Percentiles rank a stretch among this genome's conserved stretches.
Evolutionary conservation across 164 flowering plant species (phyloP).

Genomic region (Tetracentron sinense): DNA sequence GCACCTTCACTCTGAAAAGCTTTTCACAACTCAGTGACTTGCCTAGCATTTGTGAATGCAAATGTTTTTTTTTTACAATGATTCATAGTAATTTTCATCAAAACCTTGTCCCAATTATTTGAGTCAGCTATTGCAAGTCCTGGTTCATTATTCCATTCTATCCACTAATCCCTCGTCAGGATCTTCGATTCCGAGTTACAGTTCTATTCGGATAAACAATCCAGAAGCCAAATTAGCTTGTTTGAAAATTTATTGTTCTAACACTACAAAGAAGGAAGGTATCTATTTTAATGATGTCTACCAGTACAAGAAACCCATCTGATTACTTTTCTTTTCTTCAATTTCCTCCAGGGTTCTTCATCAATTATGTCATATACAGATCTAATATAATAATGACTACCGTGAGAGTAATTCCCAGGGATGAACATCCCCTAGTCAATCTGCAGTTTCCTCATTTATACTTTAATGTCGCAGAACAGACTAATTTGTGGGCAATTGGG

Average conservation of each 20-base stretch:
- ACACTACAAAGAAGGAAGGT: slow-evolving; percentile 15
- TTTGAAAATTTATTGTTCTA: slow-evolving; percentile 11
- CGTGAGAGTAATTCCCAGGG: neutral
- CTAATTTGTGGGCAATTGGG: slow-evolving; percentile 12
- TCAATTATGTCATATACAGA: neutral
- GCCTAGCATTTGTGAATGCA: too few species aligned
- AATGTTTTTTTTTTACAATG: too few species aligned
- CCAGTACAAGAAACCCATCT: slow-evolving; percentile 1
- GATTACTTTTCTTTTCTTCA: neutral
- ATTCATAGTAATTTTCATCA: too few species aligned
- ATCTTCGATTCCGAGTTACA: too few species aligned
- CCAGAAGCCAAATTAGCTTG: slow-evolving; percentile 1
- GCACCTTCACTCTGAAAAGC: too few species aligned
- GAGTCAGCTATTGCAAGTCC: too few species aligned
- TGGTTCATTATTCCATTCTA: too few species aligned
- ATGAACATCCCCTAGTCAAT: neutral
- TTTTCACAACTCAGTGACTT: too few species aligned
- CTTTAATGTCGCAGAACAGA: neutral
- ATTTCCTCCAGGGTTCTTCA: neutral
- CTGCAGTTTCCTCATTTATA: neutral
- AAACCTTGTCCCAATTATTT: too few species aligned
- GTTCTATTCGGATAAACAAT: too few species aligned
- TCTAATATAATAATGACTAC: slow-evolving; percentile 1
- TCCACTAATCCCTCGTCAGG: too few species aligned
- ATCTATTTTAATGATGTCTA: neutral